Evolutionary conservation across 73 alveolate species (phyloP).

Genomic region (Stentor coeruleus): DNA sequence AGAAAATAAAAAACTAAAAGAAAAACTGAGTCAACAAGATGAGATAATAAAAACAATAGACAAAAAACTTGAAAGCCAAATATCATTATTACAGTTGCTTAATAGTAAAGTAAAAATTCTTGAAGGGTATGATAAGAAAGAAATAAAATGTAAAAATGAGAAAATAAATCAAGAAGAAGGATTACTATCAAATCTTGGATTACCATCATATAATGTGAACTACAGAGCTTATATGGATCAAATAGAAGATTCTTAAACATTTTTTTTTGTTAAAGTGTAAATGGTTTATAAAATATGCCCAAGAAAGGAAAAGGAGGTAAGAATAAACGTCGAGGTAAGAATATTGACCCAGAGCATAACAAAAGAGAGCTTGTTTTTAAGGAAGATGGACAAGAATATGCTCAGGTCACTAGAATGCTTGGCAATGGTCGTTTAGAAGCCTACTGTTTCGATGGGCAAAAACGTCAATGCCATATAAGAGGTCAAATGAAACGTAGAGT

Average conservation of each 20-base stretch:
- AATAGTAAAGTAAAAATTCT: not conserved
- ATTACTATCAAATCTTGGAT: not conserved
- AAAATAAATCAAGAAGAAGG: conserved; percentile 11
- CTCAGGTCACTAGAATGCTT: conserved; percentile 66
- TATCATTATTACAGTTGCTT: not conserved
- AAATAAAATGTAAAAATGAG: not conserved
- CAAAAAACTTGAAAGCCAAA: not conserved
- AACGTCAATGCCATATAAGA: conserved; percentile 90
- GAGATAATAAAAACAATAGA: not conserved
- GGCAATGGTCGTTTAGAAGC: conserved; percentile 96
- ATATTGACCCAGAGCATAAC: conserved; percentile 54
- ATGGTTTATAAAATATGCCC: conserved; percentile 52
- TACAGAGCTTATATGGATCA: too few species aligned
- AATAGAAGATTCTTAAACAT: too few species aligned
- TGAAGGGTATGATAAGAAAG: not conserved
- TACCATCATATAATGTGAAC: too few species aligned
- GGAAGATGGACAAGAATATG: conserved; percentile 98
- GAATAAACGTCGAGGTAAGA: conserved; percentile 95
- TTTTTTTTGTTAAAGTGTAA: too few species aligned
- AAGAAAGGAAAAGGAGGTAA: conserved; percentile 99
- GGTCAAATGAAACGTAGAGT: conserved; percentile 93
- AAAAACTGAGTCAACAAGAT: not conserved
- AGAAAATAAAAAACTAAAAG: not conserved
- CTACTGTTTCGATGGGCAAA: conserved; percentile 87
- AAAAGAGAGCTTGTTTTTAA: conserved; percentile 86